Evolutionary conservation across 208 protist genomes (phyloP).

Genomic region (Strigomonas galati): DNA sequence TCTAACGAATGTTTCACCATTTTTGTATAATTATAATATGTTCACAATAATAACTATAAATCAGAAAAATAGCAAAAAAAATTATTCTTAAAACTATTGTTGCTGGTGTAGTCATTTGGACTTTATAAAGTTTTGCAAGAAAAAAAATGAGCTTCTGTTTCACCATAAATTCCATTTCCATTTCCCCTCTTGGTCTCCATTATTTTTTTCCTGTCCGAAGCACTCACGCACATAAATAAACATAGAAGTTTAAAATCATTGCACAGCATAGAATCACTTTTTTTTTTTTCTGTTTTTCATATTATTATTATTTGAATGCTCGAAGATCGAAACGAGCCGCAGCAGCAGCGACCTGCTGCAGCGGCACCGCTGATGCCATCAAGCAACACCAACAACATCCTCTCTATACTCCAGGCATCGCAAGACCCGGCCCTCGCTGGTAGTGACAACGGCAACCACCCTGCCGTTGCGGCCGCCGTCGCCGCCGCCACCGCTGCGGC

Average conservation of each 20-base stretch:
- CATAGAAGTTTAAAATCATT: not conserved
- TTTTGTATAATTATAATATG: constrained; percentile 13
- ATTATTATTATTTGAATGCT: no score
- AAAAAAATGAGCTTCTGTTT: no score
- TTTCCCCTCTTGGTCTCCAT: no score
- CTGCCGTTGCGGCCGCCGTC: constrained; percentile 5
- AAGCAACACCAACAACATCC: no score
- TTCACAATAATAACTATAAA: not conserved
- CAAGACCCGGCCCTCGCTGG: no score
- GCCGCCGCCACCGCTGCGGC: constrained; percentile 8
- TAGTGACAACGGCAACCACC: not conserved
- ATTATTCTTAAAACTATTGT: not conserved
- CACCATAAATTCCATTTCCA: no score
- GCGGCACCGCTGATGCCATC: no score
- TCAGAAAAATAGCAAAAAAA: not conserved
- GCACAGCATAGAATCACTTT: not conserved
- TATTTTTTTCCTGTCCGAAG: not conserved
- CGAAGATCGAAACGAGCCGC: no score
- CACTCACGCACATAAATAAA: not conserved
- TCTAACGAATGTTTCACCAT: not conserved
- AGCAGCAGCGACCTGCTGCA: no score
- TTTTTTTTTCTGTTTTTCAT: not conserved
- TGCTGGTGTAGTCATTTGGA: no score
- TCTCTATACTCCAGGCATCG: no score
- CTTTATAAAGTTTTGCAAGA: no score